A percentile compares a stretch with the other conserved stretches of the same genome.
phyloP scores from a whole-genome alignment of 371 early-diverging fungal genomes.

The Blakeslea trispora region DNA sequence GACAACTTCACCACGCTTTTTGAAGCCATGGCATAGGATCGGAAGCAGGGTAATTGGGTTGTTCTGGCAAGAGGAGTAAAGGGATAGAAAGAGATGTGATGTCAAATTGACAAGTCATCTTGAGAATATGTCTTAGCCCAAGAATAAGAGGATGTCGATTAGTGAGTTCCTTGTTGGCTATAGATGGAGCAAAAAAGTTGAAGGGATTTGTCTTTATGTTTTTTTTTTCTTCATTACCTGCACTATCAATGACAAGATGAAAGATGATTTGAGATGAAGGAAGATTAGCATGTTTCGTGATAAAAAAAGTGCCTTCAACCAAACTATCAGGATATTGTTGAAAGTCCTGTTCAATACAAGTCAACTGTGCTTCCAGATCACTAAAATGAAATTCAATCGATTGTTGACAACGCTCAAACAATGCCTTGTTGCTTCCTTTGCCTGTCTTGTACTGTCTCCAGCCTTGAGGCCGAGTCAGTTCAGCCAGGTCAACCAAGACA shows the following conservation, averaged over 20 bases:
- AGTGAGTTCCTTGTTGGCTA: constrained; percentile 43
- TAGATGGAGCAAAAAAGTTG: constrained; percentile 29
- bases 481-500: constrained; percentile 58
- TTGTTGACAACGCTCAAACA: constrained; percentile 67
- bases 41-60: constrained; percentile 28
- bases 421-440: constrained; percentile 63
- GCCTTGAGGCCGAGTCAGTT: constrained; percentile 39
- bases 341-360: constrained; percentile 56
- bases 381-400: constrained; percentile 83
- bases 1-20: constrained; percentile 59
- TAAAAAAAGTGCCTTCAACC: constrained; percentile 72
- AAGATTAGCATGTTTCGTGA: constrained; percentile 79
- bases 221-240: constrained; percentile 32
- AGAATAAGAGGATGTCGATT: constrained; percentile 54
- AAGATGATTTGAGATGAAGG: constrained; percentile 75
- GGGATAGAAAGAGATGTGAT: constrained; percentile 70
- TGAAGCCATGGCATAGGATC: constrained; percentile 35
- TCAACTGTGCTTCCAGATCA: constrained; percentile 66
- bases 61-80: constrained; percentile 62
- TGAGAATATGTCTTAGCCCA: constrained; percentile 69
- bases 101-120: constrained; percentile 66
- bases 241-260: constrained; percentile 62
- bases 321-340: constrained; percentile 29
- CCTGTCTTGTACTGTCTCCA: constrained; percentile 65
- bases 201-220: neutral